Base-by-base conservation (phyloP, 1,284 basidiomycete species). In the Ceratobasidium theobromae region DNA sequence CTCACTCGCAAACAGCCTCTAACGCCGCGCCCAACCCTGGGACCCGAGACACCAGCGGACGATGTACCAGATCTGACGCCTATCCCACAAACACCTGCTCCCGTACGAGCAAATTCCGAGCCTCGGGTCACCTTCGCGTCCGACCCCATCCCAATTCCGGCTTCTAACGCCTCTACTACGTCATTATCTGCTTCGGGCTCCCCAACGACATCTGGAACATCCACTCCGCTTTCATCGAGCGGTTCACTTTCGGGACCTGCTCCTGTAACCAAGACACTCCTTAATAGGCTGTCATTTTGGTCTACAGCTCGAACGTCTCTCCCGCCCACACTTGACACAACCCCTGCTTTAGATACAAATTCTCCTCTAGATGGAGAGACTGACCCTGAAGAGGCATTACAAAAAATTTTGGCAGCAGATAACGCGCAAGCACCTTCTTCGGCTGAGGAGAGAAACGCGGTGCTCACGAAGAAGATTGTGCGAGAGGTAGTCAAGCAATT, bases 401-500 rank as follows among this genome's bases (percentile, higher is more conserved):
- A 66, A 3, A 46, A 49, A 32, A 54, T 69, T 23, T 51, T 69
- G 27, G 49, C 55, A 2, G 35, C 48, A 9, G 68, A 52, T n/a
- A n/a, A 48, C 33, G 46, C 30, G 18, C 48, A 46, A 27, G 74
- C 84, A 9, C 87, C 87, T 1, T 73, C 73, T 1, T 83, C 85
- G 1, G 69, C 76, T 1, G 87, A 88, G 74, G 86, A 89, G 72
- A 82, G 79, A 71, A 83, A 88, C 70, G 80, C 80, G 2, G 87
- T 90, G 72, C 76, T 94, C 8, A 91, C 93, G 72, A 79, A 82
- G 35, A 91, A 91, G 76, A 84, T 93, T 43, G 76, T 92, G n/a
- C 80, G 84, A 33, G 88, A 92, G 75, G 83, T 82, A 52, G 78
- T 91, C 33, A 80, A 81, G 66, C 85, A 89, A 70, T 90, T 86